Evolutionary conservation across 106 monocot genomes (phyloP).

Genomic region (Apostasia ramifera): DNA sequence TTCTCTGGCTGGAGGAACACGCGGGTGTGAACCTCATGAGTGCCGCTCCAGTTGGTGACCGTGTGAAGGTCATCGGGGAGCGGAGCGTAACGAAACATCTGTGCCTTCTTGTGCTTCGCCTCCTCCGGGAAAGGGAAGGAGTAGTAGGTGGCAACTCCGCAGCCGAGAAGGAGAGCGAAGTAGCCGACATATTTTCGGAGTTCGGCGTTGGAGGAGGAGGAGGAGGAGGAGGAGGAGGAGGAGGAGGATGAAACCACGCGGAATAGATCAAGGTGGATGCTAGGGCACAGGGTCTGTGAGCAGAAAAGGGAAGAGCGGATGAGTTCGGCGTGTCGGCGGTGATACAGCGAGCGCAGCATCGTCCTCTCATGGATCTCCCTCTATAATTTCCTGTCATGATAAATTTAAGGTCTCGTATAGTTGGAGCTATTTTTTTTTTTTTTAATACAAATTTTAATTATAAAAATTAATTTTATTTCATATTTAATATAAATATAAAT

Average conservation of each 20-base stretch:
- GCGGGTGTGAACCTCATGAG: slow-evolving; percentile 84
- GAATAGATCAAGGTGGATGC: slow-evolving; percentile 16
- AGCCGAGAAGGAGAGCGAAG: slow-evolving; percentile 64
- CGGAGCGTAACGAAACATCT: slow-evolving; percentile 79
- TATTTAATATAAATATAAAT: too few species aligned
- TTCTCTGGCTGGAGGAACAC: slow-evolving; percentile 84
- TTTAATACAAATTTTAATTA: too few species aligned
- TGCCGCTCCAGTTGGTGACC: slow-evolving; percentile 94
- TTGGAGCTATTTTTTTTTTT: too few species aligned
- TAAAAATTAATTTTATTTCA: too few species aligned
- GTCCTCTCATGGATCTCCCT: background rate
- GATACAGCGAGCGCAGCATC: background rate
- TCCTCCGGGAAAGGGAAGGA: slow-evolving; percentile 66
- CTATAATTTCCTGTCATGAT: background rate
- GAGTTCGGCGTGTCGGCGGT: background rate
- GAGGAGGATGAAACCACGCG: slow-evolving; percentile 24
- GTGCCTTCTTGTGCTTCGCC: slow-evolving; percentile 90
- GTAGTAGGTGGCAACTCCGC: slow-evolving; percentile 86
- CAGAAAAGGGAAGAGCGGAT: background rate
- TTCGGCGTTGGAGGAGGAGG: slow-evolving; percentile 53
- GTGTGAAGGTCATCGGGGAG: slow-evolving; percentile 94
- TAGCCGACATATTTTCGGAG: slow-evolving; percentile 84
- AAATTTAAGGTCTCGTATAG: too few species aligned
- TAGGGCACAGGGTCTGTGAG: slow-evolving; percentile 1
- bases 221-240: slow-evolving; percentile 24